A percentile compares a stretch with the other conserved stretches of the same genome.
These are phyloP conservation scores for Fusarium circinatum DNA, from an alignment of 2,329 filamentous ascomycete genomes.

Conservation along the genomic window DNA sequence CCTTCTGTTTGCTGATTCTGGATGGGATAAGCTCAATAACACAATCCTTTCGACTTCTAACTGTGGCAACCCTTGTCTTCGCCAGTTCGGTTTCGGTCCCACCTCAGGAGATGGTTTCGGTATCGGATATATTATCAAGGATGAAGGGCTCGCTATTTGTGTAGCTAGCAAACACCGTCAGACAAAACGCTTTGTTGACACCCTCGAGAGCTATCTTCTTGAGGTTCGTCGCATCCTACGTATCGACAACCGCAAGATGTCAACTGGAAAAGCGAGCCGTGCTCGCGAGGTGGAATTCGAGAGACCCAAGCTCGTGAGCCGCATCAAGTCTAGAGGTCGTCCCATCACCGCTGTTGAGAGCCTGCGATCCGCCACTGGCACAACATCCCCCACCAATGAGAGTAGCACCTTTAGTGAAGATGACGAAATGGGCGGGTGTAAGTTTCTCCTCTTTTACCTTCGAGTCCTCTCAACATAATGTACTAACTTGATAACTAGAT, in stretches of 20 bases:
- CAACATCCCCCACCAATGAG: constrained; percentile 72
- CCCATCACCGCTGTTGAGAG: constrained; percentile 71
- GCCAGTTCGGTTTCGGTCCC: constrained; percentile 96
- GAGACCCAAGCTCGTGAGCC: constrained; percentile 52
- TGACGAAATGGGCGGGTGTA: constrained; percentile 93
- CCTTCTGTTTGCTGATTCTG: constrained; percentile 83
- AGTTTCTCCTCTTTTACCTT: constrained; percentile 54
- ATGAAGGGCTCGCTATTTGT: constrained; percentile 81
- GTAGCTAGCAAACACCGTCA: constrained; percentile 94
- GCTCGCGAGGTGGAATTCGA: constrained; percentile 63
- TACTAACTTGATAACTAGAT: constrained; percentile 66
- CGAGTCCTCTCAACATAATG: neutral
- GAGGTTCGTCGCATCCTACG: constrained; percentile 88
- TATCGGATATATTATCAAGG: constrained; percentile 98
- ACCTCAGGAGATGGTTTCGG: constrained; percentile 95
- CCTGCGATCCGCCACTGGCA: constrained; percentile 56
- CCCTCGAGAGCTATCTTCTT: constrained; percentile 87
- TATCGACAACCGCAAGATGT: constrained; percentile 66
- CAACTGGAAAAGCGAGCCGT: constrained; percentile 57
- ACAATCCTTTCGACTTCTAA: constrained; percentile 98
- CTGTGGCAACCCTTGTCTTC: constrained; percentile 93
- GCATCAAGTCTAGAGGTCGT: constrained; percentile 77
- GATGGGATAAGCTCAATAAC: constrained; percentile 95
- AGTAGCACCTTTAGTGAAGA: constrained; percentile 80
- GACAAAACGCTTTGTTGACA: constrained; percentile 89